A percentile compares a stretch with the other conserved stretches of the same genome.
These are phyloP conservation scores for Actinomucor elegans DNA, from an alignment of 371 early-diverging fungal genomes.

Conservation along the genomic window DNA sequence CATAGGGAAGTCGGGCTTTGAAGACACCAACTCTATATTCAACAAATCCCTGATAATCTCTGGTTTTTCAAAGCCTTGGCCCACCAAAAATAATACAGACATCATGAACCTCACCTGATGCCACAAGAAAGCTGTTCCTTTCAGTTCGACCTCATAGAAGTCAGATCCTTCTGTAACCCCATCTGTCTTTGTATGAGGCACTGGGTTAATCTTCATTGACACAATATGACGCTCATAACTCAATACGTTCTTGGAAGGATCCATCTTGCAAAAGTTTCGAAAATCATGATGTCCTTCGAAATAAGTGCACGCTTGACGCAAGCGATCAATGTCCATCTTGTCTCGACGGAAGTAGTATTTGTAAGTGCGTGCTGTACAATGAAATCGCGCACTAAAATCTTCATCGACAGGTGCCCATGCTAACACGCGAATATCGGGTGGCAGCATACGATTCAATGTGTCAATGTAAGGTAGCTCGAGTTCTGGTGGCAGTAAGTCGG, in stretches of 20 bases:
- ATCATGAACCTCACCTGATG: slow-evolving; percentile 98
- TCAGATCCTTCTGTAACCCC: slow-evolving; percentile 27
- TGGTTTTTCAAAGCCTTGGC: slow-evolving; percentile 49
- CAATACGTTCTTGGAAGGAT: slow-evolving; percentile 77
- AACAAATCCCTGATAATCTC: slow-evolving; percentile 35
- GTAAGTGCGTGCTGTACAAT: slow-evolving; percentile 86
- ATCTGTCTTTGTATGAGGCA: slow-evolving; percentile 15
- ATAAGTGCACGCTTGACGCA: slow-evolving; percentile 73
- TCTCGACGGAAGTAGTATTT: slow-evolving; percentile 85
- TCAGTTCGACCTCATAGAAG: slow-evolving; percentile 69
- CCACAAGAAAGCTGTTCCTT: slow-evolving; percentile 92
- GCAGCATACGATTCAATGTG: slow-evolving; percentile 84
- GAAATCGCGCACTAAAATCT: slow-evolving; percentile 88
- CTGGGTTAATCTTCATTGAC: slow-evolving; percentile 64
- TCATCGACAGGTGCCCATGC: slow-evolving; percentile 87
- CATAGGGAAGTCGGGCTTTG: slow-evolving; percentile 48
- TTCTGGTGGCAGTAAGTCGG: slow-evolving; percentile 19
- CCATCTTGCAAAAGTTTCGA: slow-evolving; percentile 93
- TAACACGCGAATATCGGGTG: slow-evolving; percentile 86
- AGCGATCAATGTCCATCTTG: slow-evolving; percentile 63
- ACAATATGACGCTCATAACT: slow-evolving; percentile 76
- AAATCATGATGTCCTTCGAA: slow-evolving; percentile 90
- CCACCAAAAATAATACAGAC: slow-evolving; percentile 86
- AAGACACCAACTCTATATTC: slow-evolving; percentile 27
- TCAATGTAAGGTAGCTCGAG: slow-evolving; percentile 78